Evolutionary conservation across 2,329 filamentous ascomycete species (phyloP).

Genomic region (Coniochaeta hoffmannii): DNA sequence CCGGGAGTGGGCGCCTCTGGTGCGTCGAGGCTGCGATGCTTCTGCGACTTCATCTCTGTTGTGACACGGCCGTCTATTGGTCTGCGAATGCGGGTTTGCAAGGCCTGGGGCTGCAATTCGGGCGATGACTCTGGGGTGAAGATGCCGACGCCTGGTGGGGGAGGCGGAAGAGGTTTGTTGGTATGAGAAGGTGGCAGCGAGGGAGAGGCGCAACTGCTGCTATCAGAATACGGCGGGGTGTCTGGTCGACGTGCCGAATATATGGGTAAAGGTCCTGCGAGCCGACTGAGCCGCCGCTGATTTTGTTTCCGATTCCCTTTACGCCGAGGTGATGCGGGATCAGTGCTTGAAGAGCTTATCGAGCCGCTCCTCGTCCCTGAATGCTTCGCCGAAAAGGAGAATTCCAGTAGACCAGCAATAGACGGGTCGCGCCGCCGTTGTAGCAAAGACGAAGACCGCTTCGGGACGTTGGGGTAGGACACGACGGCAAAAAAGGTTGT

Average conservation of each 20-base stretch:
- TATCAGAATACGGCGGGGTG: conserved; percentile 12
- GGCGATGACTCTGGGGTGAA: conserved; percentile 13
- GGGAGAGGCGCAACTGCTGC: conserved; percentile 8
- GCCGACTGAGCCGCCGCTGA: conserved; percentile 4
- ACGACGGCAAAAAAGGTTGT: not conserved
- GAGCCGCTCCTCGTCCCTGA: not conserved
- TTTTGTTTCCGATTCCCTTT: not conserved
- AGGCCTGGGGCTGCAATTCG: conserved; percentile 5
- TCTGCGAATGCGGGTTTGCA: not conserved
- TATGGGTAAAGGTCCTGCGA: conserved; percentile 11
- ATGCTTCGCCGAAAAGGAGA: conserved; percentile 10
- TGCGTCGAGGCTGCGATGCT: not conserved
- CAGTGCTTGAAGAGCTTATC: not conserved
- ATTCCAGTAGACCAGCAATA: conserved; percentile 12
- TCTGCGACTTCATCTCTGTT: not conserved
- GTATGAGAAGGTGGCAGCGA: not conserved
- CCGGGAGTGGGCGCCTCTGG: not conserved
- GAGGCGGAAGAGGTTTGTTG: not conserved
- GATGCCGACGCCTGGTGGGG: not conserved
- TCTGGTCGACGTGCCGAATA: conserved; percentile 8
- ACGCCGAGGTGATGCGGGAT: not conserved
- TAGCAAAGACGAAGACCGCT: conserved; percentile 11
- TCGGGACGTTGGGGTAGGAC: conserved; percentile 7
- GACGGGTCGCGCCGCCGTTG: conserved; percentile 5
- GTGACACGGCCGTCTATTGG: not conserved